These are phyloP conservation scores for Lavandula angustifolia DNA, from an alignment of 257 asterid genomes.

Conservation along the genomic window DNA sequence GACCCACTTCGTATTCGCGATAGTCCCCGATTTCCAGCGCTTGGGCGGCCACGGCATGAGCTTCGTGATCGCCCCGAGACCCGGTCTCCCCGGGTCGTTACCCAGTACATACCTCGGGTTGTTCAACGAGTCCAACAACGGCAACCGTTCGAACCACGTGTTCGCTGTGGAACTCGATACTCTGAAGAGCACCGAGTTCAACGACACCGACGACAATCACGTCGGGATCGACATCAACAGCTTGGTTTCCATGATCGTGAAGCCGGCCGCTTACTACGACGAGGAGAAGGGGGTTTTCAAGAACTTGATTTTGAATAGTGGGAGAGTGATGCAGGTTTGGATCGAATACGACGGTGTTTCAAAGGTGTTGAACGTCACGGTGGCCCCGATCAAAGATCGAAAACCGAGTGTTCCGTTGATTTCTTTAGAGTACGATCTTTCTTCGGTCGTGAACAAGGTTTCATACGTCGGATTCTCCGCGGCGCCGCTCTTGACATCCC, in stretches of 20 bases:
- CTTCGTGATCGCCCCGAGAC: conserved; percentile 58
- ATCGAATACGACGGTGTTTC: conserved; percentile 46
- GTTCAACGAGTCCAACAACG: conserved; percentile 52
- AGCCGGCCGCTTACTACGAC: conserved; percentile 46
- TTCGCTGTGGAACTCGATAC: conserved; percentile 69
- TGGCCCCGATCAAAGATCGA: conserved; percentile 39
- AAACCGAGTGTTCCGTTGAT: conserved; percentile 54
- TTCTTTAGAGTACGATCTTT: conserved; percentile 38
- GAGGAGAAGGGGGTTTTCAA: conserved; percentile 27
- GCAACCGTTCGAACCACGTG: conserved; percentile 49
- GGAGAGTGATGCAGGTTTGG: conserved; percentile 54
- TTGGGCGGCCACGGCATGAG: conserved; percentile 61
- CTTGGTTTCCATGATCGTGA: conserved; percentile 30
- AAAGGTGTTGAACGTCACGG: conserved; percentile 39
- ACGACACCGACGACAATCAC: conserved; percentile 54
- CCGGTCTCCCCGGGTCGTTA: conserved; percentile 38
- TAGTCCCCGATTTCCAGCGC: conserved; percentile 41
- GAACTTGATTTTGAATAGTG: conserved; percentile 49
- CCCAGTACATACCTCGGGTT: conserved; percentile 56
- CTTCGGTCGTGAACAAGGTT: conserved; percentile 37
- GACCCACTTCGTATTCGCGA: conserved; percentile 58
- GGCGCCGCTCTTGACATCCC: conserved; percentile 46
- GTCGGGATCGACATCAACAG: conserved; percentile 59
- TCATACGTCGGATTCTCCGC: conserved; percentile 72
- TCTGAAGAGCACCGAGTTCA: conserved; percentile 39